Conservation (phyloP, 805 yeast genomes). For the Candida odintsovae region DNA sequence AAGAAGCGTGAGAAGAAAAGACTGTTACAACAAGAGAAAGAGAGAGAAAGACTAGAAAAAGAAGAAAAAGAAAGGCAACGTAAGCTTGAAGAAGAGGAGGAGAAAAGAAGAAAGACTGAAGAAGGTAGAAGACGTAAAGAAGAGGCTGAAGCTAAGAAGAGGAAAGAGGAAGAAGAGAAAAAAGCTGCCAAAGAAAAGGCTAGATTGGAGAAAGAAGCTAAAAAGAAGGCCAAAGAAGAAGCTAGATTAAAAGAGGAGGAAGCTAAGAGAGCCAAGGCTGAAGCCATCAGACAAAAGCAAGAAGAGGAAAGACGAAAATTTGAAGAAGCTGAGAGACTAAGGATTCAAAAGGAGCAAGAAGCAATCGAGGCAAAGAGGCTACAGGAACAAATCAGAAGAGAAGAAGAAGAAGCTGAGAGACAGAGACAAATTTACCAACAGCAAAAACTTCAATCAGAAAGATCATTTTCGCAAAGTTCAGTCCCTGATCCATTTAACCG, state of each 20-base stretch:
- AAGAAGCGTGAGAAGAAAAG: slow-evolving; percentile 68
- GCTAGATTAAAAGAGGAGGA: slow-evolving; percentile 29
- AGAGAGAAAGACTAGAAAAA: slow-evolving; percentile 43
- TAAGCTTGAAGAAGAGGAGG: slow-evolving; percentile 28
- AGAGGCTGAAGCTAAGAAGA: slow-evolving; percentile 35
- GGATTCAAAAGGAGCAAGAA: slow-evolving; percentile 4
- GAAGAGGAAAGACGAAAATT: slow-evolving; percentile 24
- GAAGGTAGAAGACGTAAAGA: slow-evolving; percentile 35
- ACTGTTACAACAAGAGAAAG: slow-evolving; percentile 49
- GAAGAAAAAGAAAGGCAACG: slow-evolving; percentile 36
- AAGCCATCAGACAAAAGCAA: slow-evolving; percentile 27
- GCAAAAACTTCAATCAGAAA: background rate
- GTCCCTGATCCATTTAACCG: background rate
- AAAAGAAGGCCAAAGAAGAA: slow-evolving; percentile 27
- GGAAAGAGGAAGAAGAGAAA: slow-evolving; percentile 32
- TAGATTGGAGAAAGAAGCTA: slow-evolving; percentile 25
- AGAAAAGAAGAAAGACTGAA: slow-evolving; percentile 35
- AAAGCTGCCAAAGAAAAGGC: slow-evolving; percentile 31
- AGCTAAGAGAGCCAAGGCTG: slow-evolving; percentile 28
- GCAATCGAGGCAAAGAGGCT: slow-evolving; percentile 1
- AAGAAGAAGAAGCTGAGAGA: background rate
- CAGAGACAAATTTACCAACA: slow-evolving; percentile 1
- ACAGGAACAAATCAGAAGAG: background rate
- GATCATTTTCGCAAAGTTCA: slow-evolving; percentile 5
- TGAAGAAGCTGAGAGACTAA: background rate